Evolutionary conservation across 805 yeast genomes (phyloP).

Genomic region (Starmerella potacharoeniae): DNA sequence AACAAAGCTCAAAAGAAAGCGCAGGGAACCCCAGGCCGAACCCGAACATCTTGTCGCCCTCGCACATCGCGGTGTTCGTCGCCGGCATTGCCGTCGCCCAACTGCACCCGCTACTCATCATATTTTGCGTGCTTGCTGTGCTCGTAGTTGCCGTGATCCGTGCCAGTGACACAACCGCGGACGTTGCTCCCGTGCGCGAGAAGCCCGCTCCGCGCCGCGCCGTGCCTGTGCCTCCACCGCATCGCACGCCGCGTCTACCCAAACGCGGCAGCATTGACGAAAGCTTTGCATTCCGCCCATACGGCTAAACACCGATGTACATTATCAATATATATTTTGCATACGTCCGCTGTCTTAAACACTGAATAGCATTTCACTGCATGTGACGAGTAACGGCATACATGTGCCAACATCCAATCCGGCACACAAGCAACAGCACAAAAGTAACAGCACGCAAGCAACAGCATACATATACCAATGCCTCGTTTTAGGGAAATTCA

Average conservation of each 20-base stretch:
- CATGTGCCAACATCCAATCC: too few relatives aligned
- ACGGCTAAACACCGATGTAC: neutral
- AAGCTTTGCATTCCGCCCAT: conserved; percentile 16
- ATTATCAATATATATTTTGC: neutral
- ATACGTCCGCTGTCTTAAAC: too few relatives aligned
- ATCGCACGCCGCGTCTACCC: neutral
- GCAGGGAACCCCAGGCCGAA: neutral
- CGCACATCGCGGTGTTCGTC: neutral
- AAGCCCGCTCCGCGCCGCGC: too few relatives aligned
- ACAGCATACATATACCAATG: too few relatives aligned
- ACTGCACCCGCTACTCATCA: neutral
- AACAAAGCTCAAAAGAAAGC: too few relatives aligned
- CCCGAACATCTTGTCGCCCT: neutral
- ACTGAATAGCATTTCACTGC: too few relatives aligned
- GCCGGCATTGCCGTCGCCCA: neutral
- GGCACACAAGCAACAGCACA: too few relatives aligned
- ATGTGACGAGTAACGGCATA: too few relatives aligned
- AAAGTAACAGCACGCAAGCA: too few relatives aligned
- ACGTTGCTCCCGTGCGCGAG: too few relatives aligned
- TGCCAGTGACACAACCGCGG: neutral
- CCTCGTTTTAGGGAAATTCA: too few relatives aligned
- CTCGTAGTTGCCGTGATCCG: neutral
- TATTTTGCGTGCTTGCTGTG: neutral
- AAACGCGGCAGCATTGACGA: conserved; percentile 4
- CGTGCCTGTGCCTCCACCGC: too few relatives aligned